Evolutionary conservation across 345 rosid genomes (phyloP), one percentile per base, ranked within the genome.

Genomic region (Rhizophora mangle): DNA sequence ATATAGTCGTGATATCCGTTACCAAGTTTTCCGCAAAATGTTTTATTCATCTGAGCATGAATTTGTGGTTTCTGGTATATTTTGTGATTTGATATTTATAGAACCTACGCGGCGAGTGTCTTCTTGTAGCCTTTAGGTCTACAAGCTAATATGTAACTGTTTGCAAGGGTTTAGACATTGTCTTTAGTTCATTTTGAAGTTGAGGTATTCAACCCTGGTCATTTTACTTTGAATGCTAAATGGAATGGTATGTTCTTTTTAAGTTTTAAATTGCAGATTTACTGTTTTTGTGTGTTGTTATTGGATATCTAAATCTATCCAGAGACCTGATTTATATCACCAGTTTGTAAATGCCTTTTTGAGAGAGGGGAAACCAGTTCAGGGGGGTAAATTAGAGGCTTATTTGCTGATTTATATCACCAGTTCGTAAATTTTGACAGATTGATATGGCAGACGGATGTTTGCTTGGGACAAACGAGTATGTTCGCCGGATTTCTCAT

Each of bases 81-180:
- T 57, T 16, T 72, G 65, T 77, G 74, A 77, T 73, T 73, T 76
- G 81, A 73, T 65, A 53, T 71, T 71, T 78, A 51, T 74, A 65
- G 76, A 78, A 71, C 81, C 69, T 76, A 60, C 80, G 76, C 74
- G 56, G 72, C 61, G 71, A 37, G 66, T 72, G 80, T 67, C 58
- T 59, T 60, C 65, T 75, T 63, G 77, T 71, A 63, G 81, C 64
- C 71, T 67, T 67, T 67, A 49, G 70, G 72, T 72, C 86, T 81
- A 77, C 84, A 75, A 79, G 78, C 79, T 79, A 79, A 69, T 75
- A 70, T 75, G 80, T 69, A 81, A 75, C 83, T 70, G 71, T 74
- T 63, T 79, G 80, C 55, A 65, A 74, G 71, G 67, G 75, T 63
- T 63, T 81, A 75, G 85, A 67, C 30, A 18, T 67, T 78, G 63